These are phyloP conservation scores for Clitoria ternatea DNA, from an alignment of 306 rosid species.

Conservation along the genomic window DNA sequence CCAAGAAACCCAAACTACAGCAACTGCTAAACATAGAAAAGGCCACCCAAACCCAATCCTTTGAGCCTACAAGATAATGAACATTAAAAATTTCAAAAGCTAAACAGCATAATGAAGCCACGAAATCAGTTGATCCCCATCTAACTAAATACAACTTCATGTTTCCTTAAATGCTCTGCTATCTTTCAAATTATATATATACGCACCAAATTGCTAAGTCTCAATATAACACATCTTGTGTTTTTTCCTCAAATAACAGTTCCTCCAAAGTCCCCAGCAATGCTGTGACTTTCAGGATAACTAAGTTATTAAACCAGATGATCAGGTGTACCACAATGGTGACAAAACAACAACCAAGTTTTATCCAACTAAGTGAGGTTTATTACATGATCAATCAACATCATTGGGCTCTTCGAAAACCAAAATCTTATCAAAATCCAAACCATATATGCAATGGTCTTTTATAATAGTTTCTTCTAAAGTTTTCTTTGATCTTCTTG, in stretches of 20 bases:
- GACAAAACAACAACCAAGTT: background rate
- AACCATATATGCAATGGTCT: no score
- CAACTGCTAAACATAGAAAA: background rate
- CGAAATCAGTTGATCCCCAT: background rate
- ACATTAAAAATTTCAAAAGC: background rate
- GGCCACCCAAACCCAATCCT: background rate
- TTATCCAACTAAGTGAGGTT: background rate
- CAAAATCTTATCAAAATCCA: no score
- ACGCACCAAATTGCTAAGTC: background rate
- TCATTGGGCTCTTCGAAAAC: background rate
- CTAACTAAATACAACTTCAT: background rate
- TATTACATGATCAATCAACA: background rate
- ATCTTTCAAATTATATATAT: background rate
- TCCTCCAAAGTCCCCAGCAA: background rate
- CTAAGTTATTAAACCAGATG: background rate
- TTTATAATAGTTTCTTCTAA: background rate
- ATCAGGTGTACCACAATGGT: background rate
- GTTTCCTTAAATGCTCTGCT: background rate
- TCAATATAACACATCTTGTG: background rate
- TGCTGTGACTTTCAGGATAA: background rate
- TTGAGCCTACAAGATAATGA: background rate
- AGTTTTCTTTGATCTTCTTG: background rate
- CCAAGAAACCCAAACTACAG: conserved; percentile 2
- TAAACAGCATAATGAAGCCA: background rate
- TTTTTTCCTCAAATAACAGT: background rate